Evolutionary conservation across 345 rosid species (phyloP).

Genomic region (Rhodomyrtus tomentosa): DNA sequence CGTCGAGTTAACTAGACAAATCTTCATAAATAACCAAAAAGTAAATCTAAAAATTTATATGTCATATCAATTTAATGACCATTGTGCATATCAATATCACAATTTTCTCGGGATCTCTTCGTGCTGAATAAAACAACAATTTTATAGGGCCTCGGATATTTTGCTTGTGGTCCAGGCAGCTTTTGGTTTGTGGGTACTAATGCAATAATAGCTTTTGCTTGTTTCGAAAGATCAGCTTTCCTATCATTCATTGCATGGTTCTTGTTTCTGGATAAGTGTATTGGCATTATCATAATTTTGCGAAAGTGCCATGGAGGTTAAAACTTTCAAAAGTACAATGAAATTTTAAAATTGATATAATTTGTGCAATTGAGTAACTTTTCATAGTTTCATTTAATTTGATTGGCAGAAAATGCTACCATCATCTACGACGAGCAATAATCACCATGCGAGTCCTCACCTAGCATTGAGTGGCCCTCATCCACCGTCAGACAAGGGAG

Average conservation of each 20-base stretch:
- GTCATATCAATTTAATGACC: not conserved
- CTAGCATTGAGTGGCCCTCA: too few relatives aligned
- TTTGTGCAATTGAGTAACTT: not conserved
- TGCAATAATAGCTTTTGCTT: not conserved
- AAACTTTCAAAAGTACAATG: too few relatives aligned
- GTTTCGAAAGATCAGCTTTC: not conserved
- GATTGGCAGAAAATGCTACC: too few relatives aligned
- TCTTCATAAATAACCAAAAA: too few relatives aligned
- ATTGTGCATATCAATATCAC: not conserved
- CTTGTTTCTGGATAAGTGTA: not conserved
- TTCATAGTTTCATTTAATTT: too few relatives aligned
- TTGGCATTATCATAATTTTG: not conserved
- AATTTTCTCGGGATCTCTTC: not conserved
- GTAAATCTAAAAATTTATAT: too few relatives aligned
- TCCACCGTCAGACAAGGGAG: too few relatives aligned
- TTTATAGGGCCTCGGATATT: not conserved
- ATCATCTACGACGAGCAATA: too few relatives aligned
- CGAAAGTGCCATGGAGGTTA: not conserved
- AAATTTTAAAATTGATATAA: not conserved
- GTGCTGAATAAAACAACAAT: not conserved
- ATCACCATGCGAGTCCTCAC: too few relatives aligned
- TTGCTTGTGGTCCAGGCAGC: not conserved
- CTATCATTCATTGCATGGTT: not conserved
- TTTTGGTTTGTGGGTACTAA: not conserved
- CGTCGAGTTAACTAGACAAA: too few relatives aligned